Base-by-base conservation (phyloP, 2,329 filamentous ascomycete genomes). In the Dothideomycetes sp. region DNA sequence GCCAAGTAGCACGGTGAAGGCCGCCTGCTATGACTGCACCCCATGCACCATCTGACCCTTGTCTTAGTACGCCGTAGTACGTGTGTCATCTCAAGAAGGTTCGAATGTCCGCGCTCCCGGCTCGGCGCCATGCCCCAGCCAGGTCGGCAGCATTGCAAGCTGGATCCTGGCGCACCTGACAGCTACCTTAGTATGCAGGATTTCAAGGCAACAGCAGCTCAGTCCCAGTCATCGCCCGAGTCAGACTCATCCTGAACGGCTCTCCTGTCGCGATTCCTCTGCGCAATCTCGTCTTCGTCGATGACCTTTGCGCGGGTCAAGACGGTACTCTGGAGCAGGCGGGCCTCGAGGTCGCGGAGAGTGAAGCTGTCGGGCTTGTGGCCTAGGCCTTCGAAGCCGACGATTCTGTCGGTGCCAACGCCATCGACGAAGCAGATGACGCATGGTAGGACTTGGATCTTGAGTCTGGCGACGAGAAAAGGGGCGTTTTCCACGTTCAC, bases 401-500 rank as follows among this genome's bases (percentile, higher is more conserved):
- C 62, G 27, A 77, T 70, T 18, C 73, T 61, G 49, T 76, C 73
- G 29, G 68, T 67, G 32, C 66, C 63, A 34, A 71, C 60, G 5
- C 72, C 73, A 47, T 75, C 66, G 16, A 72, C 61, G 50, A 76
- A 77, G 3, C 68, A 65, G 37, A 77, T 64, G 14, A 77, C 69
- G 49, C 73, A 77, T 4, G 73, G 73, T 31, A 77, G 55, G 3
- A 77, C 71, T 49, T 75, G 66, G 14, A 77, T 61, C 29, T 70
- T 72, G 19, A 77, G 55, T 49, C 72, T 75, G 3, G 70, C 69
- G 18, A 76, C 72, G 38, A 77, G 55, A 44, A 76, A 77, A 2
- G 73, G 72, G 4, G 70, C 71, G 43, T 77, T 75, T 40, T 75
- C 72, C 24, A 77, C 73, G 45, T 73, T 71, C 51, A 77, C 75